A percentile compares a stretch with the other conserved stretches of the same genome.
phyloP scores from a whole-genome alignment of 2,329 filamentous ascomycete species.

The Alternaria tenuissima region DNA sequence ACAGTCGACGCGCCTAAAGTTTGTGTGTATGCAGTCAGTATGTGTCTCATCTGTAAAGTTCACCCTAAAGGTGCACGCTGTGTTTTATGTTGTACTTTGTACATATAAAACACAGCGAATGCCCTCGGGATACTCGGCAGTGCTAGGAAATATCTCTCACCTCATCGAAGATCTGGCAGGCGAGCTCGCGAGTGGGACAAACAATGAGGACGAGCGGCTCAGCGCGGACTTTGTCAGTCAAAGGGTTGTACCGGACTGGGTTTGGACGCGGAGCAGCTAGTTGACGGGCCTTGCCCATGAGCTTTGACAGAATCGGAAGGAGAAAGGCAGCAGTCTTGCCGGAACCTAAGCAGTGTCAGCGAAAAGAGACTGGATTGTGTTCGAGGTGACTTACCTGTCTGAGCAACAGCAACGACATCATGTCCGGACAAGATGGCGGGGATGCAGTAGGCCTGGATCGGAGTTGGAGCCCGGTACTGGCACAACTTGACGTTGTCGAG shows the following conservation, averaged over 20 bases:
- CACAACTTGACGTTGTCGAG: conserved; percentile 77
- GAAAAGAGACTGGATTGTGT: background rate
- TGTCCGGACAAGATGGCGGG: conserved; percentile 78
- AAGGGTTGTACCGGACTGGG: conserved; percentile 62
- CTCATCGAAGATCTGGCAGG: conserved; percentile 87
- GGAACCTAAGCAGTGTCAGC: conserved; percentile 69
- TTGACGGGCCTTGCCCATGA: conserved; percentile 97
- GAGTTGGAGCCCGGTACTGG: conserved; percentile 77
- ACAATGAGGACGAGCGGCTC: conserved; percentile 90
- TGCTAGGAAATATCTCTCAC: conserved; percentile 71
- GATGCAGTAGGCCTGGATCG: conserved; percentile 86
- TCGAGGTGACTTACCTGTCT: conserved; percentile 74
- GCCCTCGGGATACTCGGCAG: background rate
- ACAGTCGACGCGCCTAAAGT: conserved; percentile 57
- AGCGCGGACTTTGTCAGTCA: conserved; percentile 67
- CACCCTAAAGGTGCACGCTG: background rate
- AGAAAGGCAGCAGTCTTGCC: conserved; percentile 96
- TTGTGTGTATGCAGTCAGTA: background rate
- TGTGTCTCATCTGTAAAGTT: background rate
- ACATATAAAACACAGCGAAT: background rate
- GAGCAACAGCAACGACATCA: conserved; percentile 88
- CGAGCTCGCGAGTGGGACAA: conserved; percentile 86
- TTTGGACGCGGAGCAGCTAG: conserved; percentile 80
- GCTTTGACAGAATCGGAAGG: conserved; percentile 83
- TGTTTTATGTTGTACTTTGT: background rate